Evolutionary conservation across 495 filamentous ascomycete species (phyloP), one percentile per base, ranked within the genome.

Genomic region (Amphirosellinia nigrospora): DNA sequence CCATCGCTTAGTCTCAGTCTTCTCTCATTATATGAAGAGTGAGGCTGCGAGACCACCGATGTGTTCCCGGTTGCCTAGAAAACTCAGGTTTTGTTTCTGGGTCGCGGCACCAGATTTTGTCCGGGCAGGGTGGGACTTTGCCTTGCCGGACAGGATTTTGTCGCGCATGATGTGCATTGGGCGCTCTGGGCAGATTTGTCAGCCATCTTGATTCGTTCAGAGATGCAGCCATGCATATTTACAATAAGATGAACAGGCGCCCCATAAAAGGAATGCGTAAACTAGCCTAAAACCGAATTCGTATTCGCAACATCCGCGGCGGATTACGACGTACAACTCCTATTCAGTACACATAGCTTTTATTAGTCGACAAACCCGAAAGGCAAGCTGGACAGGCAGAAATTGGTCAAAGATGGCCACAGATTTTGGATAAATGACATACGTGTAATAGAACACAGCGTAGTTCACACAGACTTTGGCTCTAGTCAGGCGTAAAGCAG

Each of bases 71-170:
- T 23, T 34, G 52, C 52, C 52, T n/a, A 34, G 15, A 34, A 7
- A 15, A 23, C 15, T n/a, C 23, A 15, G 28, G 19, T 56, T 32
- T 56, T 34, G 28, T 56, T 30, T 8, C 52, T 56, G 11, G 52
- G 28, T 32, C 52, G 28, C 28, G 52, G 15, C 13, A 52, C 28
- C 52, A 56, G 52, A n/a, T 28, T 52, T 52, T 26, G 48, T 13
- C 10, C 21, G 13, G 21, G 21, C 21, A 11, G 23, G 4, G 21
- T 15, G 23, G 23, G 4, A 26, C 0, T 11, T 28, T 11, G 48
- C 48, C 48, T 11, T 52, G 48, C 3, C 28, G 21, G 48, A 26
- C 48, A 21, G n/a, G 56, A 59, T 59, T 59, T 59, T 59, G 56
- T 59, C 56, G 19, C 34, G 13, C 28, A 38, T 21, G 34, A 13